Percentiles rank a stretch among this genome's conserved stretches.
Evolutionary conservation across 257 asterid genomes (phyloP).

Genomic region (Salvia splendens): DNA sequence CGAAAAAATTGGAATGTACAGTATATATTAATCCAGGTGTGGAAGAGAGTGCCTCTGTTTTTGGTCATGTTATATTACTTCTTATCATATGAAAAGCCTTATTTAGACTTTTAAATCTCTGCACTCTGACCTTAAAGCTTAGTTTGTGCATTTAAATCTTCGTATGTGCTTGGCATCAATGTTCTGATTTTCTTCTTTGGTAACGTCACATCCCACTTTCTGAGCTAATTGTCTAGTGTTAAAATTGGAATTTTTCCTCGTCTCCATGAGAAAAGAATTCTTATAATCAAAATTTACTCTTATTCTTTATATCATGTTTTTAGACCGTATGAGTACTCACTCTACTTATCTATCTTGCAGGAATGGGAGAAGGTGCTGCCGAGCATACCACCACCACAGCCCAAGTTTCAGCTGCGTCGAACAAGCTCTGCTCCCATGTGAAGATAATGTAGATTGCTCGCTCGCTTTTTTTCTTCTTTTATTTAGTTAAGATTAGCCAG

Average conservation of each 20-base stretch:
- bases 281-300: background rate
- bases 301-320: background rate
- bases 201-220: background rate
- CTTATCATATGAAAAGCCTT: slow-evolving; percentile 9
- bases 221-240: background rate
- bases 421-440: slow-evolving; percentile 58
- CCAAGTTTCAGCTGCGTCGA: slow-evolving; percentile 53
- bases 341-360: slow-evolving; percentile 33
- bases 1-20: background rate
- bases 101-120: background rate
- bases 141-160: background rate
- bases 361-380: slow-evolving; percentile 54
- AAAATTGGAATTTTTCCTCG: too few species aligned
- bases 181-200: too few species aligned
- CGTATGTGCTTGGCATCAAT: background rate
- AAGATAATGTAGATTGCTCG: slow-evolving; percentile 34
- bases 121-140: background rate
- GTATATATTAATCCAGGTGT: slow-evolving; percentile 13
- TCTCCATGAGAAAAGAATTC: background rate
- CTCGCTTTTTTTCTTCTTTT: background rate
- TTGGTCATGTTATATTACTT: slow-evolving; percentile 12
- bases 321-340: too few species aligned
- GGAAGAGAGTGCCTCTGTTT: background rate
- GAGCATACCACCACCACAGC: slow-evolving; percentile 42
- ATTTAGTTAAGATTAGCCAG: slow-evolving; percentile 27